Conservation (phyloP, 192 early-diverging fungal species). For the Globomyces pollinis-pini region DNA sequence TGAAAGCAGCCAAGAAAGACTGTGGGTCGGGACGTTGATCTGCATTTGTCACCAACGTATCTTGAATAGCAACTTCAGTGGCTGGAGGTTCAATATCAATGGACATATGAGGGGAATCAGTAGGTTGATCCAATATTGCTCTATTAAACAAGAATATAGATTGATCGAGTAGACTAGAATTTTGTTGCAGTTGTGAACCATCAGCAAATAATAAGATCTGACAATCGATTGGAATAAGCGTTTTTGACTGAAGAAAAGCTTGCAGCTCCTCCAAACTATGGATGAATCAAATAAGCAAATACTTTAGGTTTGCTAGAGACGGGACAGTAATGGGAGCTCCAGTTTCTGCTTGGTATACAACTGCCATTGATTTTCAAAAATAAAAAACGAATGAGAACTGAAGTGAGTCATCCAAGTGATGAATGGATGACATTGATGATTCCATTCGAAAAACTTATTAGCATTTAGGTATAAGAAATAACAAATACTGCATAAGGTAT, state of each 20-base stretch:
- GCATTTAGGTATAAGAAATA: no score
- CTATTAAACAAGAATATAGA: not conserved
- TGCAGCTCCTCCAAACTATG: not conserved
- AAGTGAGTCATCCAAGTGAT: no score
- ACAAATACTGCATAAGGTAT: no score
- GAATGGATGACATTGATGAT: no score
- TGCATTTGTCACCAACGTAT: no score
- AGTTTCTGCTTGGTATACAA: not conserved
- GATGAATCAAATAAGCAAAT: not conserved
- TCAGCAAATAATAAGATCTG: not conserved
- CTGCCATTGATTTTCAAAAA: no score
- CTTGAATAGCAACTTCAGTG: no score
- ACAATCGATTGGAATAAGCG: not conserved
- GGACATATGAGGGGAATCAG: not conserved
- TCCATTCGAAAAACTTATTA: no score
- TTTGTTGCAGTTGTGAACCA: not conserved
- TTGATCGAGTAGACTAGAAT: not conserved
- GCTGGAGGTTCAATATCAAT: conserved; percentile 11
- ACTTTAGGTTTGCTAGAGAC: not conserved
- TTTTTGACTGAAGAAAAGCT: not conserved
- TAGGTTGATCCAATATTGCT: not conserved
- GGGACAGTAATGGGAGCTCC: not conserved
- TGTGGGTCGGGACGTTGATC: no score
- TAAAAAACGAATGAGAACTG: no score
- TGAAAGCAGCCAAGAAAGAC: not conserved